Evolutionary conservation across 1,284 basidiomycete species (phyloP), one percentile per base, ranked within the genome.

Genomic region (Cutaneotrichosporon cutaneum): DNA sequence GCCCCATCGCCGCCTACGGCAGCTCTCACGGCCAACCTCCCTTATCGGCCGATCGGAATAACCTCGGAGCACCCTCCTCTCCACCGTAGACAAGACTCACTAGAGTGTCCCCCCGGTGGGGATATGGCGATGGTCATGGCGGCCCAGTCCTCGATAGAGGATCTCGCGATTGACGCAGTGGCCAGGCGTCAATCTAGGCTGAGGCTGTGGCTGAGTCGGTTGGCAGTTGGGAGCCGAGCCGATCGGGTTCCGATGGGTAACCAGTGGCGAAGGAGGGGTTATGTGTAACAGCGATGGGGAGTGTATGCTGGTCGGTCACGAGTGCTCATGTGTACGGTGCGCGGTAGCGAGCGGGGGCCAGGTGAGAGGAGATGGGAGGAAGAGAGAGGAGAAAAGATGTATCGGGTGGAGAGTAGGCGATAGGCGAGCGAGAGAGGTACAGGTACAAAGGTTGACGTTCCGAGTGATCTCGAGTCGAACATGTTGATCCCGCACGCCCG

Each of bases 121-220:
- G 50, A 45, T 48, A 63, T 56, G 21, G 58, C 33, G 44, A 63
- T 63, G 4, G 62, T 63, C 62, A 63, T 63, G 30, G 30, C 45
- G 48, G 3, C 26, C 21, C 39, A n/a, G 18, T n/a, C 18, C 39
- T 42, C 16, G 18, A 9, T 33, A 36, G 16, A 36, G 16, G 35
- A 10, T 33, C 33, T 16, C 6, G 6, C 18, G 36, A 39, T 11
- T 39, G 36, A 2, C 14, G 6, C 6, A 39, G 10, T 39, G 36
- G 16, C 18, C 16, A 18, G 11, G 39, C 7, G 39, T 21, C 16
- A 42, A 42, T 42, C n/a, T n/a, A n/a, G n/a, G n/a, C 18, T 14
- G 18, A 14, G 39, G 16, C 18, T 16, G 39, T 18, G 39, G 39
- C 39, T 18, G 18, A 42, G 3, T n/a, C 18, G 16, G 18, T 3